These are phyloP conservation scores for Oropetium thomaeum DNA, from an alignment of 176 grass and related monocot species.

Conservation along the genomic window DNA sequence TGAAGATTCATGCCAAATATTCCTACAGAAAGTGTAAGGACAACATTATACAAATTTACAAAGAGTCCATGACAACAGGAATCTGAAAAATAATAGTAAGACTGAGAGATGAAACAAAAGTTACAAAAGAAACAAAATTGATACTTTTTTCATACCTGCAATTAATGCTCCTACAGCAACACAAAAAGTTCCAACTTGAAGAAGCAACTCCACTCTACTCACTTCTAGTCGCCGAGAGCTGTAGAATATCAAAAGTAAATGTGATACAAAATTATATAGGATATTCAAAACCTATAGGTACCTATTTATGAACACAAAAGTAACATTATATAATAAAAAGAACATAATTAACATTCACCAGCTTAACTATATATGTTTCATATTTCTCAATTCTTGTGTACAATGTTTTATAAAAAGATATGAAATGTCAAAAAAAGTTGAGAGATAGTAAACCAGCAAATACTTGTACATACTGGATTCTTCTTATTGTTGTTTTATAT, in stretches of 20 bases:
- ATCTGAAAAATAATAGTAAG: neutral
- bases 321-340: neutral
- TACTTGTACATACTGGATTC: neutral
- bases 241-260: constrained; percentile 31
- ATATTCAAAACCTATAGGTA: neutral
- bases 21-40: constrained; percentile 39
- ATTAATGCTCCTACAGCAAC: constrained; percentile 87
- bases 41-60: neutral
- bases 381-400: neutral
- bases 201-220: constrained; percentile 91
- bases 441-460: neutral
- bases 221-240: constrained; percentile 94
- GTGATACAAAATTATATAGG: neutral
- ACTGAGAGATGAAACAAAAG: neutral
- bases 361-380: neutral
- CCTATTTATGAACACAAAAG: neutral
- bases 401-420: neutral
- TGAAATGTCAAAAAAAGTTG: neutral
- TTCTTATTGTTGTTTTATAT: neutral
- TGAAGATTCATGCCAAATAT: constrained; percentile 98
- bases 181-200: constrained; percentile 95
- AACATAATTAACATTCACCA: neutral
- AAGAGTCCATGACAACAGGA: neutral
- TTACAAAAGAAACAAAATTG: neutral
- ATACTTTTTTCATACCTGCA: constrained; percentile 62